phyloP scores from a whole-genome alignment of 441 rosid species.

The Jatropha podagrica region DNA sequence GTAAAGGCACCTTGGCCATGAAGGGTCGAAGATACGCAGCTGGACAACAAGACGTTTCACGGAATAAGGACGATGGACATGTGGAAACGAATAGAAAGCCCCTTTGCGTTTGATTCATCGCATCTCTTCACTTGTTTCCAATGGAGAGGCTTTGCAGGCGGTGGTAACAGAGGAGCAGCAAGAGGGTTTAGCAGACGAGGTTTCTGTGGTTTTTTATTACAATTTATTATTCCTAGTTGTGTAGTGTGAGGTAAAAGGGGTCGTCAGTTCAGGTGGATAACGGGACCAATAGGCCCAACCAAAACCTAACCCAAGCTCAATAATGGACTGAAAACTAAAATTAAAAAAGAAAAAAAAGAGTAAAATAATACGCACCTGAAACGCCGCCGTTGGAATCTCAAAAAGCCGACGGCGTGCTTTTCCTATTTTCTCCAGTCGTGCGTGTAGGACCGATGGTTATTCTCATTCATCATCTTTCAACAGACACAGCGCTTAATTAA shows the following conservation, averaged over 20 bases:
- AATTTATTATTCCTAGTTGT: no score
- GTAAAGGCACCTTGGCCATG: slow-evolving; percentile 49
- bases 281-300: no score
- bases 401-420: neutral
- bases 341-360: neutral
- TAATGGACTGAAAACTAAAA: no score
- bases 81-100: slow-evolving; percentile 31
- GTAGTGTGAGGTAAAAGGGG: no score
- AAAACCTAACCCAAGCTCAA: no score
- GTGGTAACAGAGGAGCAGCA: neutral
- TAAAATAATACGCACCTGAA: neutral
- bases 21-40: slow-evolving; percentile 29
- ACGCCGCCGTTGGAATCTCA: neutral
- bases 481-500: no score
- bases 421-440: neutral
- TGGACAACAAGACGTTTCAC: slow-evolving; percentile 5
- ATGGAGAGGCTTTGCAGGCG: neutral
- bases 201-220: neutral
- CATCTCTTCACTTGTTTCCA: no score
- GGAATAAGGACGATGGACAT: slow-evolving; percentile 22
- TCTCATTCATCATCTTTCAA: no score
- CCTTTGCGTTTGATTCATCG: slow-evolving; percentile 18
- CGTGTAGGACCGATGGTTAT: no score
- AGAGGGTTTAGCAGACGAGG: neutral
- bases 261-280: no score